phyloP scores from a whole-genome alignment of 352 stramenopile genomes.

The Pythium monospermum region DNA sequence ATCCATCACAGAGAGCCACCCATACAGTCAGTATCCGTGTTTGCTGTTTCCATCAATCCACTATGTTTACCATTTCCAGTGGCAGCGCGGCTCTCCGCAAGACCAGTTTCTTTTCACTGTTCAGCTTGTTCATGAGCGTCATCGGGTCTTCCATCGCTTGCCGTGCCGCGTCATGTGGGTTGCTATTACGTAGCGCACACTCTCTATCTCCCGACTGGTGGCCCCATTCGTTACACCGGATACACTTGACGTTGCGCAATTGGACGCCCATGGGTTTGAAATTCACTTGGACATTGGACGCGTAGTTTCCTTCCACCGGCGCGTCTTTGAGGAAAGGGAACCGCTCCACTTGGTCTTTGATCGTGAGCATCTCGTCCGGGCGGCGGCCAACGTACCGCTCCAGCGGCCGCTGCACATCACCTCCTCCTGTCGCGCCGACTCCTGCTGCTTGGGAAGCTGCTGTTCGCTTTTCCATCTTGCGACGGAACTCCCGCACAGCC shows the following conservation, averaged over 20 bases:
- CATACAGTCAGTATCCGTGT: too few relatives aligned
- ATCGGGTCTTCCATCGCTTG: slow-evolving; percentile 71
- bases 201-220: slow-evolving; percentile 83
- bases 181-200: slow-evolving; percentile 65
- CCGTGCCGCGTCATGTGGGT: slow-evolving; percentile 70
- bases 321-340: slow-evolving; percentile 89
- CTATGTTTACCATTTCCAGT: too few relatives aligned
- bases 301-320: slow-evolving; percentile 82
- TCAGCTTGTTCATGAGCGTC: slow-evolving; percentile 45
- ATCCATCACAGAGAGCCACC: too few relatives aligned
- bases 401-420: slow-evolving; percentile 38
- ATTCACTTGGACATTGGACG: slow-evolving; percentile 75
- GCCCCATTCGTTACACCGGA: slow-evolving; percentile 79
- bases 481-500: slow-evolving; percentile 59
- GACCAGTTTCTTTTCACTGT: slow-evolving; percentile 54
- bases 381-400: slow-evolving; percentile 69
- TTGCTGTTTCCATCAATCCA: too few relatives aligned
- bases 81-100: slow-evolving; percentile 50
- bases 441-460: background rate
- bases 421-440: too few relatives aligned
- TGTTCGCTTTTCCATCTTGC: slow-evolving; percentile 39
- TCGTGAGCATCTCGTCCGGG: slow-evolving; percentile 65
- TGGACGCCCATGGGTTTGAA: slow-evolving; percentile 84
- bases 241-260: slow-evolving; percentile 80
- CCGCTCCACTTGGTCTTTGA: slow-evolving; percentile 82